Percentiles rank a stretch among this genome's conserved stretches.
These are phyloP conservation scores for Dactylellina haptotyla DNA, from an alignment of 2,329 filamentous ascomycete genomes.

Conservation along the genomic window DNA sequence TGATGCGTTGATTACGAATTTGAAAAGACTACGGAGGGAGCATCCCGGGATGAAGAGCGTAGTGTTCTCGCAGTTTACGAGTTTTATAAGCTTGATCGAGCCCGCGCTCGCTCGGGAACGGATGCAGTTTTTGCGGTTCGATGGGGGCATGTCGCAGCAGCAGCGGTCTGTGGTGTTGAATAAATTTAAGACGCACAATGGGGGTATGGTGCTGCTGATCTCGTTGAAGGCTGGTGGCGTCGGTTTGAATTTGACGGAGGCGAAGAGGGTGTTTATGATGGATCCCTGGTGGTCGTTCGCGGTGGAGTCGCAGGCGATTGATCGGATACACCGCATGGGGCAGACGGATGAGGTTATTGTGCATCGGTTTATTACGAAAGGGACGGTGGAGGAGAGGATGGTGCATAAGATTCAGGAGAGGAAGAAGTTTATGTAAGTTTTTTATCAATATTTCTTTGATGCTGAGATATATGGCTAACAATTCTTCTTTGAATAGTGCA, in stretches of 20 bases:
- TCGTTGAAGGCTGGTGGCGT: slow-evolving; percentile 91
- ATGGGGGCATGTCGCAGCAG: slow-evolving; percentile 90
- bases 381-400: slow-evolving; percentile 96
- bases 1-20: slow-evolving; percentile 77
- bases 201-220: slow-evolving; percentile 80
- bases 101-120: slow-evolving; percentile 72
- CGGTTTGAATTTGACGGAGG: slow-evolving; percentile 88
- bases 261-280: slow-evolving; percentile 96
- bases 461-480: background rate
- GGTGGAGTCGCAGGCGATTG: slow-evolving; percentile 95
- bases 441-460: background rate
- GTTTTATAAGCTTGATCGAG: slow-evolving; percentile 90
- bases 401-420: slow-evolving; percentile 83
- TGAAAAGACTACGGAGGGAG: slow-evolving; percentile 74
- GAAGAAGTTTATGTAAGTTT: slow-evolving; percentile 91
- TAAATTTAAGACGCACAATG: slow-evolving; percentile 73
- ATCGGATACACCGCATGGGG: slow-evolving; percentile 96
- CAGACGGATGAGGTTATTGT: slow-evolving; percentile 88
- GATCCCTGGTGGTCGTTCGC: slow-evolving; percentile 99
- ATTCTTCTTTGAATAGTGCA: slow-evolving; percentile 71
- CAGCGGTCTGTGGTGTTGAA: slow-evolving; percentile 79
- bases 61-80: slow-evolving; percentile 97
- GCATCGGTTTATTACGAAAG: slow-evolving; percentile 85
- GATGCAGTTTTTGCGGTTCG: slow-evolving; percentile 84
- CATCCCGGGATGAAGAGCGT: slow-evolving; percentile 83